A percentile compares a stretch with the other conserved stretches of the same genome.
Evolutionary conservation across 371 early-diverging fungal species (phyloP).

Genomic region (Apophysomyces ossiformis): DNA sequence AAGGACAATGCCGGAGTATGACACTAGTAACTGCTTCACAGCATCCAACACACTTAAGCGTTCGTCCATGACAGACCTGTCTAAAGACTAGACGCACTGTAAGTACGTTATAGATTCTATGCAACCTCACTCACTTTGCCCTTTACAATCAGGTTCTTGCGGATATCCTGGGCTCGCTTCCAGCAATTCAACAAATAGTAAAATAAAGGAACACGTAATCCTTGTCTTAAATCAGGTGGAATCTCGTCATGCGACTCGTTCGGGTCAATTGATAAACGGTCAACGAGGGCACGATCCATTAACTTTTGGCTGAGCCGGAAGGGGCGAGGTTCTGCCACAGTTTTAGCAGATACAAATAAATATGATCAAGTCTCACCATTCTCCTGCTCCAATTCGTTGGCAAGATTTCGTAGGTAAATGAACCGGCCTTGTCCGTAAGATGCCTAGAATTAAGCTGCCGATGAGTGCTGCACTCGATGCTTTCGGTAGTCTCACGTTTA

Average conservation of each 20-base stretch:
- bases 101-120: conserved; percentile 1
- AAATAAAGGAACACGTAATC: conserved; percentile 58
- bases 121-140: conserved; percentile 41
- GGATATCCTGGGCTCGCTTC: conserved; percentile 67
- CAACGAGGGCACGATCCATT: conserved; percentile 78
- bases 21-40: conserved; percentile 67
- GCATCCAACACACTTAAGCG: conserved; percentile 65
- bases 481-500: conserved; percentile 63
- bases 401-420: conserved; percentile 42
- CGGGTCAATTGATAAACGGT: conserved; percentile 74
- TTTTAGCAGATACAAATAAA: background rate
- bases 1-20: conserved; percentile 84
- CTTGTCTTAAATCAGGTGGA: conserved; percentile 46
- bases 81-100: conserved; percentile 49
- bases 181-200: conserved; percentile 84
- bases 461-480: background rate
- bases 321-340: conserved; percentile 41
- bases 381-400: conserved; percentile 48
- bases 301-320: conserved; percentile 53
- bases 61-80: conserved; percentile 55
- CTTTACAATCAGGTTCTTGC: conserved; percentile 48
- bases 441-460: conserved; percentile 22
- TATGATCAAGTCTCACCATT: conserved; percentile 26
- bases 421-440: conserved; percentile 41
- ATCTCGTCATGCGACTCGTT: conserved; percentile 45